Percentiles rank a stretch among this genome's conserved stretches.
Evolutionary conservation across 345 rosid species (phyloP).

Genomic region (Psidium friedrichsthalianum): DNA sequence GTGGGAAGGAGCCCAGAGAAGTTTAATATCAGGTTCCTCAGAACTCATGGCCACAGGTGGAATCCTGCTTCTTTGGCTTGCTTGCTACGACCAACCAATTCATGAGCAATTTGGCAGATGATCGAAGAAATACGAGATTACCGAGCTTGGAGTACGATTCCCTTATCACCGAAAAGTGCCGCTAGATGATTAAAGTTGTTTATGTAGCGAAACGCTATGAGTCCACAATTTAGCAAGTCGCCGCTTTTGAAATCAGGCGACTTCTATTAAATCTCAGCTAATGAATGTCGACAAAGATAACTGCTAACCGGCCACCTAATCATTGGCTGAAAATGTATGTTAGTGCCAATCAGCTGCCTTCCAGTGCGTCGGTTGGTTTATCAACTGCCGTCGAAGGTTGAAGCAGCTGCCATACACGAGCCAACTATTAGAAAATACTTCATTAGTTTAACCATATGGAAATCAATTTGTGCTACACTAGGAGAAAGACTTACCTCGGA

Average conservation of each 20-base stretch:
- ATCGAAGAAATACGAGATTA: not conserved
- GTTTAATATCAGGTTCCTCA: not conserved
- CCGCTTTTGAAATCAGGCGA: not conserved
- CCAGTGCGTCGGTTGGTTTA: accelerated
- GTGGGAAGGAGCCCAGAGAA: not conserved
- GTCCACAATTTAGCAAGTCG: not conserved
- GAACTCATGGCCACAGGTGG: not conserved
- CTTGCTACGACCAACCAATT: not conserved
- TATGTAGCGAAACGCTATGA: not conserved
- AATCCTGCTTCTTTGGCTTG: not conserved
- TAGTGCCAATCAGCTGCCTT: not conserved
- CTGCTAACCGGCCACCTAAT: not conserved
- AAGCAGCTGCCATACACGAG: not conserved
- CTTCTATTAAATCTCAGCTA: accelerated
- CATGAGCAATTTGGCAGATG: not conserved
- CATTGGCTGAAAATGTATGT: not conserved
- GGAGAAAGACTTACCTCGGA: not conserved
- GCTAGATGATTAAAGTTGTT: not conserved
- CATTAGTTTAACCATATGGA: not conserved
- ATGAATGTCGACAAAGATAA: not conserved
- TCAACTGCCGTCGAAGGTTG: not conserved
- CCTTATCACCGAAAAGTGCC: not conserved
- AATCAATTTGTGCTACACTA: not conserved
- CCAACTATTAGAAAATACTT: not conserved
- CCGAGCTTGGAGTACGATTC: not conserved